Conservation (phyloP, 805 yeast species). For the Hanseniaspora jakobsenii region DNA sequence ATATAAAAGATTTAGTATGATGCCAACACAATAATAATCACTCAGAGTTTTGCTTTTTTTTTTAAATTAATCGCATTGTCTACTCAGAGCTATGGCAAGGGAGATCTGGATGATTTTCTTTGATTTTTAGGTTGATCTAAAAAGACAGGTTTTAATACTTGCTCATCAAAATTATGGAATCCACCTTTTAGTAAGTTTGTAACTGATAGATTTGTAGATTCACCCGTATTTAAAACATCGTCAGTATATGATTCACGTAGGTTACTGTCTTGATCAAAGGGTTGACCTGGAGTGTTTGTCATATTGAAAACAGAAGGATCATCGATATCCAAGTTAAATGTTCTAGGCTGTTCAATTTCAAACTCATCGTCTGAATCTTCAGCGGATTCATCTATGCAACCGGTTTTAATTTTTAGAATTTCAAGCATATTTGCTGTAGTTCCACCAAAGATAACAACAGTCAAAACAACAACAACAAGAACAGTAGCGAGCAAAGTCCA, state of each 20-base stretch:
- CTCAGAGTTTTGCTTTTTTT: not conserved
- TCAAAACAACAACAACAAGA: constrained; percentile 86
- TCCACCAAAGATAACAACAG: constrained; percentile 94
- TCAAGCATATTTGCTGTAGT: constrained; percentile 98
- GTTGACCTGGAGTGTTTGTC: not conserved
- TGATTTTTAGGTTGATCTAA: constrained; percentile 38
- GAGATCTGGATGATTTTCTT: constrained; percentile 1
- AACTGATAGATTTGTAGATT: constrained; percentile 3
- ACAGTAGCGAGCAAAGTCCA: constrained; percentile 86
- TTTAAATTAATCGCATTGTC: too few relatives aligned
- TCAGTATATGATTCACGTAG: constrained; percentile 20
- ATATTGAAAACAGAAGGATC: constrained; percentile 4
- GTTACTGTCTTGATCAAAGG: constrained; percentile 18
- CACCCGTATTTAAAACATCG: not conserved
- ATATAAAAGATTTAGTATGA: too few relatives aligned
- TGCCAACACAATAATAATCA: too few relatives aligned
- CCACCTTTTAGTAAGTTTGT: constrained; percentile 17
- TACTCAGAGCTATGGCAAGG: too few relatives aligned
- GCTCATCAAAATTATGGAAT: constrained; percentile 83
- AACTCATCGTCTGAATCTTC: constrained; percentile 86
- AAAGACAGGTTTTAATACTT: constrained; percentile 81
- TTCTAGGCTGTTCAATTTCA: constrained; percentile 65
- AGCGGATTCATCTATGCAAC: constrained; percentile 63
- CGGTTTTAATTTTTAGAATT: constrained; percentile 81
- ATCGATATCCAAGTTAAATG: constrained; percentile 9